Conservation (phyloP, 345 rosid species). For the Lumnitzera littorea region DNA sequence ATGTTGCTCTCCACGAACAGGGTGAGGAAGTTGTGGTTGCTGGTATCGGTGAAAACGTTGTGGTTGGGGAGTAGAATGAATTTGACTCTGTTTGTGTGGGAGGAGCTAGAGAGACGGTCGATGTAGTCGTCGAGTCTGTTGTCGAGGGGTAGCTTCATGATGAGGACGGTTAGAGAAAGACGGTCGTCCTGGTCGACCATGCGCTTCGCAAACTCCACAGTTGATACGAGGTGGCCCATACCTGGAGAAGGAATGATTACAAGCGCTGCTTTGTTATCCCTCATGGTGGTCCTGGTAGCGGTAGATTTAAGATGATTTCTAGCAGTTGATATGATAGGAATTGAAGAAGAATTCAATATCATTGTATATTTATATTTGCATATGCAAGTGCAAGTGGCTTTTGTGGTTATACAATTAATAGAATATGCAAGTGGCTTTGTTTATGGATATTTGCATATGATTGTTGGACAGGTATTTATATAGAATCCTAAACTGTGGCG, state of each 20-base stretch:
- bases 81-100: background rate
- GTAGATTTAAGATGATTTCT: constrained; percentile 4
- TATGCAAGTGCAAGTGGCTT: too few relatives aligned
- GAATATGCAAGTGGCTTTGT: too few relatives aligned
- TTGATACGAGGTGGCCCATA: constrained; percentile 8
- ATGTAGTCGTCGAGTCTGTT: background rate
- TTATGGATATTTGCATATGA: too few relatives aligned
- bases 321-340: constrained; percentile 16
- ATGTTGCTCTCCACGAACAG: constrained; percentile 6
- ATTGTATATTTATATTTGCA: too few relatives aligned
- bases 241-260: constrained; percentile 2
- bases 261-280: background rate
- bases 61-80: constrained; percentile 4
- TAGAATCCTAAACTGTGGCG: too few relatives aligned
- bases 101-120: constrained; percentile 4
- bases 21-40: background rate
- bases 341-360: too few relatives aligned
- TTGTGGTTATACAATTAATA: too few relatives aligned
- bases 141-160: background rate
- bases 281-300: constrained; percentile 5
- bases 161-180: constrained; percentile 10
- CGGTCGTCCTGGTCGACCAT: constrained; percentile 8
- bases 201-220: constrained; percentile 3
- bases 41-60: background rate
- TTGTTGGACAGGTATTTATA: too few relatives aligned